Evolutionary conservation across 345 rosid species (phyloP).

Genomic region (Gossypium herbaceum): DNA sequence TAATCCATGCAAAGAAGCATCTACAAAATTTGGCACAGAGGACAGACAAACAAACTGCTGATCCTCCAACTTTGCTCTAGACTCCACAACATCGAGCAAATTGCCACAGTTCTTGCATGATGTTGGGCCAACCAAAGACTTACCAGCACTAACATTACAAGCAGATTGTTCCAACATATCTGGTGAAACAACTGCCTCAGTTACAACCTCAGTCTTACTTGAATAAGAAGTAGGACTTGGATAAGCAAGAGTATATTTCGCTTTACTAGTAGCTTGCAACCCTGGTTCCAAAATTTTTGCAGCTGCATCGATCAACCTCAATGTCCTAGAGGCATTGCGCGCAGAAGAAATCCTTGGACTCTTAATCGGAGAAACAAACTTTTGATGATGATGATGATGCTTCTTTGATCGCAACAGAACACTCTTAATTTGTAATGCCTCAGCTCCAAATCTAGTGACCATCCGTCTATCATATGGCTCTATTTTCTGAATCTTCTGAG

Average conservation of each 20-base stretch:
- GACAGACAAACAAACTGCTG: conserved; percentile 21
- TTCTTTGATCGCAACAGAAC: conserved; percentile 62
- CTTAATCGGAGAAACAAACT: conserved; percentile 58
- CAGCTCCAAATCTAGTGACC: conserved; percentile 73
- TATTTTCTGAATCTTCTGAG: conserved; percentile 85
- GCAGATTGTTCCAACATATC: conserved; percentile 27
- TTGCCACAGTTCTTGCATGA: conserved; percentile 72
- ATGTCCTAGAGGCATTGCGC: conserved; percentile 46
- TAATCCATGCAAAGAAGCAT: conserved; percentile 21
- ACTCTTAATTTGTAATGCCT: conserved; percentile 70
- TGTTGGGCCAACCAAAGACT: conserved; percentile 31
- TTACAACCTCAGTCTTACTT: conserved; percentile 22
- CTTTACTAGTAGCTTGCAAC: conserved; percentile 56
- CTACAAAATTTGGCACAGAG: conserved; percentile 17
- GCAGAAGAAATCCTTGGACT: conserved; percentile 56
- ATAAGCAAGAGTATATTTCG: conserved; percentile 49
- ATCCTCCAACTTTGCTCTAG: conserved; percentile 26
- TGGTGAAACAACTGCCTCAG: conserved; percentile 26
- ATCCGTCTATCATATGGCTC: conserved; percentile 47
- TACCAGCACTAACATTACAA: conserved; percentile 18
- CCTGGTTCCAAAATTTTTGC: conserved; percentile 86
- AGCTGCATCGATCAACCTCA: conserved; percentile 83
- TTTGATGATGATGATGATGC: conserved; percentile 44
- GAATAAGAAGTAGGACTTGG: conserved; percentile 27
- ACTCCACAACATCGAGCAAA: conserved; percentile 44